Evolutionary conservation across 1,139 yeast species (phyloP).

Genomic region (Sugiyamaella sp.): DNA sequence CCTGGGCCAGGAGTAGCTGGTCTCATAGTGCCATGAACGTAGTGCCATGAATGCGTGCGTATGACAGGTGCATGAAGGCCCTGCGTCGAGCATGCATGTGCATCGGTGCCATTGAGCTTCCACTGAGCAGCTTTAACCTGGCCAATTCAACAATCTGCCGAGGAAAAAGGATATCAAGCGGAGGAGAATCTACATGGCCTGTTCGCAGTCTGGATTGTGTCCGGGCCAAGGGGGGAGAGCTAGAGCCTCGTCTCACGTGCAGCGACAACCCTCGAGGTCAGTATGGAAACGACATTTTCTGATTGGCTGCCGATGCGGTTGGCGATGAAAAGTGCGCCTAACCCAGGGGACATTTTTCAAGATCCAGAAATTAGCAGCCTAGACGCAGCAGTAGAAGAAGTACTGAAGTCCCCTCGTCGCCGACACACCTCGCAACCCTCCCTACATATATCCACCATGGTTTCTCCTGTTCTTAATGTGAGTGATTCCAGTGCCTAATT

Average conservation of each 20-base stretch:
- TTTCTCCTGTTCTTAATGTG: constrained; percentile 38
- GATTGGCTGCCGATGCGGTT: constrained; percentile 12
- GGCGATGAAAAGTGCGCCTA: neutral
- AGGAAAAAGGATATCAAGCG: no score
- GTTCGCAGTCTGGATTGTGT: neutral
- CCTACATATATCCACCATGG: constrained; percentile 23
- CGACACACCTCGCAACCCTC: neutral
- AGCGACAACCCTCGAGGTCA: neutral
- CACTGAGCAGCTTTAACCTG: no score
- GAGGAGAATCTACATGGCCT: no score
- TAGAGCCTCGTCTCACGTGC: constrained; percentile 10
- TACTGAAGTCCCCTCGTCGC: neutral
- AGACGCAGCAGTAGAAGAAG: constrained; percentile 1
- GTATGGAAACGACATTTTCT: constrained; percentile 9
- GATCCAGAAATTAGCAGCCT: constrained; percentile 3
- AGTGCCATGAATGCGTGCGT: no score
- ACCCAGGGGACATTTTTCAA: constrained; percentile 17
- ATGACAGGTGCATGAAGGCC: no score
- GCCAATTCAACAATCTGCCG: no score
- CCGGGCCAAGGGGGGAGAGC: neutral
- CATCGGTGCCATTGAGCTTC: no score
- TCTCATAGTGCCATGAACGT: no score
- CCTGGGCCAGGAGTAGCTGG: no score
- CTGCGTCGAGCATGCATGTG: no score
- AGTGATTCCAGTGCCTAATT: constrained; percentile 19